Evolutionary conservation across 2,329 filamentous ascomycete genomes (phyloP), one percentile per base, ranked within the genome.

Genomic region (Leptographium radiaticola): DNA sequence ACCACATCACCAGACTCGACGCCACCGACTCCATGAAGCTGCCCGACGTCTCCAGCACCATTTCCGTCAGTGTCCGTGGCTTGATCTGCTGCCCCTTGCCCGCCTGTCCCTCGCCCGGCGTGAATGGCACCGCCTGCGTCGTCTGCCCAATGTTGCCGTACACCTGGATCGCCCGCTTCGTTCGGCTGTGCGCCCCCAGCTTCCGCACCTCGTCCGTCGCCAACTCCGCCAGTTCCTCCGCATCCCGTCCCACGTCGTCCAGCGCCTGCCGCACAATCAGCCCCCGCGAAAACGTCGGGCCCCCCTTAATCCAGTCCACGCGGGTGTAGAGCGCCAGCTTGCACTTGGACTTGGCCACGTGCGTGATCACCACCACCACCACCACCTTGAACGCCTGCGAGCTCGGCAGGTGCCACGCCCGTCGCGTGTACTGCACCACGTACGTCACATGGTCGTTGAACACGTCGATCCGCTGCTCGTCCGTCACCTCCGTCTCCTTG

Each of bases 281-380:
- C 49, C 73, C 76, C 65, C 79, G 81, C 16, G 76, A 77, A 44
- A 84, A 70, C 0, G 76, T 73, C 12, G 83, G 83, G 53, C 79
- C 25, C 25, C 25, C 73, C 59, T 81, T 85, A 31, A 81, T 76
- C 93, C 93, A 97, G 61, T 89, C 86, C n/a, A 95, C 81, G 62
- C 85, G 86, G 52, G 84, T 87, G 68, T 88, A 95, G 45, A 97
- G 80, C 31, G 89, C 86, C 53, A 98, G 79, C 70, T 93, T 96
- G 68, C 89, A 95, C 66, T 86, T 89, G 13, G 87, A 89, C 70
- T 97, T 97, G 52, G 89, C 83, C 56, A 91, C 78, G 64, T 97
- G 89, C 2, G 93, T 96, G 58, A 98, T 93, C 59, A 96, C 89
- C 58, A 95, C 83, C 68, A 95, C 96, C 60, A 82, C 91, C 55